Base-by-base conservation (phyloP, 2,329 filamentous ascomycete species). In the Cladosporium sp. region DNA sequence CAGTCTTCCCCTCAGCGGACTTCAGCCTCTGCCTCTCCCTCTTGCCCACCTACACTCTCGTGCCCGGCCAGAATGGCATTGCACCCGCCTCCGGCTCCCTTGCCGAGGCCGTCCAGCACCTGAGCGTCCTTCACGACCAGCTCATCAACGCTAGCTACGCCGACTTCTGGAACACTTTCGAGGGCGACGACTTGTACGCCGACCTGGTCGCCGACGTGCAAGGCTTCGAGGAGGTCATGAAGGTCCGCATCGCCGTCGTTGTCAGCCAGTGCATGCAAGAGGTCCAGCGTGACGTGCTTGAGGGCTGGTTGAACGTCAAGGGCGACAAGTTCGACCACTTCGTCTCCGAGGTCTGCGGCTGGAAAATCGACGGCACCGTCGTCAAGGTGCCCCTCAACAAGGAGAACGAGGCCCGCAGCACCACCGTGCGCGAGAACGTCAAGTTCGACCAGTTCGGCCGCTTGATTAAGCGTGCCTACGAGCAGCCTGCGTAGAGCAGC, bases 331-430 rank as follows among this genome's bases (percentile, higher is more conserved):
- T 80, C 59, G 77, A 80, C 55, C 70, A 76, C 58, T 80, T 80
- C 57, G 75, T 80, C 15, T 73, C 73, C 56, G 77, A 75, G 49
- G 75, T 80, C 13, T 94, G 89, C 70, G 90, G 89, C 64, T 99
- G 93, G 91, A 84, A 83, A 67, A 81, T 97, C 40, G 88, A 90
- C 60, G 84, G 80, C 28, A 71, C 73, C 37, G 76, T 70, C 61
- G 86, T 97, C 62, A 84, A 84, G 73, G 84, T 99, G 57, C 94
- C 94, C 57, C 80, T 87, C 70, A 99, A 99, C 79, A 90, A 94
- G 71, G 94, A 99, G 77, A 97, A 97, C 74, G 93, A 97, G 83
- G 94, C 91, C 44, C 91, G 95, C 81, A 94, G 94, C 75, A 88
- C 91, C 39, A 89, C 97, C 74, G 95, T 97, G 70, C 85, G 92